A percentile compares a stretch with the other conserved stretches of the same genome.
These are phyloP conservation scores for Euptelea pleiosperma DNA, from an alignment of 164 flowering plant genomes.

Conservation along the genomic window DNA sequence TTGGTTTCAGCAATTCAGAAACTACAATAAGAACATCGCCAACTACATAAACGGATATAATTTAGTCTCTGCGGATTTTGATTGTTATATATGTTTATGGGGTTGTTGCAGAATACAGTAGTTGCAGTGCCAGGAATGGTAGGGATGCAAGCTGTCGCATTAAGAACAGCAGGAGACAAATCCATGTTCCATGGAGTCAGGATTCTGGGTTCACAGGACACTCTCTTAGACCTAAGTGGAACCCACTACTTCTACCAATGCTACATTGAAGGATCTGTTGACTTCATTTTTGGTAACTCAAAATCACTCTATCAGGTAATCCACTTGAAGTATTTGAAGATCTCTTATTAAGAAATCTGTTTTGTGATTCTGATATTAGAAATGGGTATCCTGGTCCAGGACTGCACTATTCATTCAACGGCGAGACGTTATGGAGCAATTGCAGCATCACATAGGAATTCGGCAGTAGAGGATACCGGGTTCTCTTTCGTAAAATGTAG, in stretches of 20 bases:
- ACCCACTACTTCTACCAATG: slow-evolving; percentile 61
- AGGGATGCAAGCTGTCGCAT: slow-evolving; percentile 83
- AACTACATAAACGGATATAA: too few species aligned
- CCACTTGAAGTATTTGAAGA: too few species aligned
- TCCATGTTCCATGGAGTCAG: slow-evolving; percentile 62
- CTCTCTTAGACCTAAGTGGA: slow-evolving; percentile 69
- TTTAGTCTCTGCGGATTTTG: too few species aligned
- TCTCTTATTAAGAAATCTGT: too few species aligned
- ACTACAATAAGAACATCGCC: too few species aligned
- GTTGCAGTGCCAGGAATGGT: slow-evolving; percentile 36
- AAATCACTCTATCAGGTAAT: slow-evolving; percentile 75
- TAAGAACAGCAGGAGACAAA: slow-evolving; percentile 58
- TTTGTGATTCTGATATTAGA: slow-evolving; percentile 1
- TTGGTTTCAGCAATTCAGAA: too few species aligned
- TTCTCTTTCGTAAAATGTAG: slow-evolving; percentile 71
- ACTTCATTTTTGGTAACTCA: slow-evolving; percentile 77
- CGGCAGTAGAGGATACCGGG: slow-evolving; percentile 55
- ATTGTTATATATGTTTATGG: neutral
- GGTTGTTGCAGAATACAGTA: slow-evolving; percentile 58
- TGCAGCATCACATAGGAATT: slow-evolving; percentile 75
- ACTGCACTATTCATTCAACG: slow-evolving; percentile 53
- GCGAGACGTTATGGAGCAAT: slow-evolving; percentile 60
- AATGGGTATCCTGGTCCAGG: slow-evolving; percentile 28
- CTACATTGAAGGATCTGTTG: slow-evolving; percentile 65
- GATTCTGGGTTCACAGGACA: slow-evolving; percentile 76